Evolutionary conservation across 179 eudicot species (phyloP).

Genomic region (Camellia oleifera): DNA sequence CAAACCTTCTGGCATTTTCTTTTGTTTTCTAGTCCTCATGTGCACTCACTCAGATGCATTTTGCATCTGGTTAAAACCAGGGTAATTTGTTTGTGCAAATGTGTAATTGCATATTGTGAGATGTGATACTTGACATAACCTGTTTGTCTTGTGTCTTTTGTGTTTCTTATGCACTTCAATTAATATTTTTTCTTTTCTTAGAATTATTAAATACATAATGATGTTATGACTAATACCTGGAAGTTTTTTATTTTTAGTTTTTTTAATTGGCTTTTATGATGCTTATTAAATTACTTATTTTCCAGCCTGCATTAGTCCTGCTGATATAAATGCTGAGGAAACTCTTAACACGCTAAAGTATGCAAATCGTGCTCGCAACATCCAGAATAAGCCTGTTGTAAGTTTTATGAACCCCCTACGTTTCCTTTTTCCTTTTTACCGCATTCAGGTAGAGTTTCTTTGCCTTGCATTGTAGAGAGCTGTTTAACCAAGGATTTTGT

Average conservation of each 20-base stretch:
- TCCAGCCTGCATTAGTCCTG: conserved; percentile 99
- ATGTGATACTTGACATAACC: not conserved
- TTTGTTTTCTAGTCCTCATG: not conserved
- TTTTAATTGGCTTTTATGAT: conserved; percentile 5
- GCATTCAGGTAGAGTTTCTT: conserved; percentile 1
- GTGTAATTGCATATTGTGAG: not conserved
- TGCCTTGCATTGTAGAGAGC: not conserved
- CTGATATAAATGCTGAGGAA: conserved; percentile 99
- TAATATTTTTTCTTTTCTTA: not conserved
- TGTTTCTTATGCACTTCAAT: not conserved
- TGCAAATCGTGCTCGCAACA: conserved; percentile 98
- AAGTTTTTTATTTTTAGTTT: not conserved
- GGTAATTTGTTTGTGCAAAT: not conserved
- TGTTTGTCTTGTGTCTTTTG: not conserved
- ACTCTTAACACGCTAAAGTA: conserved; percentile 97
- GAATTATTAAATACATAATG: not conserved
- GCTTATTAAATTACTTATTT: conserved; percentile 20
- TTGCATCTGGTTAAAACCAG: conserved; percentile 3
- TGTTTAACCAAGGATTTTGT: conserved; percentile 11
- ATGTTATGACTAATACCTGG: not conserved
- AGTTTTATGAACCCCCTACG: conserved; percentile 25
- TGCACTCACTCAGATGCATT: not conserved
- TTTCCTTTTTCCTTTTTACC: not conserved
- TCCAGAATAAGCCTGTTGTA: conserved; percentile 97
- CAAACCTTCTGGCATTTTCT: not conserved